Evolutionary conservation across 2,329 filamentous ascomycete species (phyloP).

Genomic region (Gyromitra esculenta): DNA sequence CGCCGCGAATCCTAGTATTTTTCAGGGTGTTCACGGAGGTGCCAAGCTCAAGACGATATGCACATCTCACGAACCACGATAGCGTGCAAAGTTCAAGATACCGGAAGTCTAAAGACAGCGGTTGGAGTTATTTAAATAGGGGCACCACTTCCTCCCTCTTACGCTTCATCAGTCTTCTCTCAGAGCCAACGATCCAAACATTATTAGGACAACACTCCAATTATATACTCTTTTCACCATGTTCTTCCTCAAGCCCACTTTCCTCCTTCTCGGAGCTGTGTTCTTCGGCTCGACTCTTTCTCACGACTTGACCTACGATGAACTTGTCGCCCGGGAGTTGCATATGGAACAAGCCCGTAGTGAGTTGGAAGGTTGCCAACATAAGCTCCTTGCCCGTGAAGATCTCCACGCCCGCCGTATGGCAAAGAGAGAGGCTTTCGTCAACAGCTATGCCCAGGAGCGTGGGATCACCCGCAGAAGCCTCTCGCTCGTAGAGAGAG

Average conservation of each 20-base stretch:
- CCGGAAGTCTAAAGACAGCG: background rate
- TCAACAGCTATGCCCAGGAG: slow-evolving; percentile 26
- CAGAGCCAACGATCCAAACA: background rate
- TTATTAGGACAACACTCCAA: background rate
- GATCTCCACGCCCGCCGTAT: slow-evolving; percentile 32
- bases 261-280: slow-evolving; percentile 27
- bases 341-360: slow-evolving; percentile 30
- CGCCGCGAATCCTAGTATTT: slow-evolving; percentile 6
- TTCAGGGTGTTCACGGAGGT: background rate
- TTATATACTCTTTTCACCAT: background rate
- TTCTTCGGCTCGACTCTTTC: slow-evolving; percentile 21
- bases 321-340: slow-evolving; percentile 27
- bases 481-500: slow-evolving; percentile 31
- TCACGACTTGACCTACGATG: slow-evolving; percentile 33
- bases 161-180: background rate
- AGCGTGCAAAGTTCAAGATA: background rate
- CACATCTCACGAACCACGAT: background rate
- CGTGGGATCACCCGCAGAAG: slow-evolving; percentile 33
- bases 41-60: slow-evolving; percentile 8
- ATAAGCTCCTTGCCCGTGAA: slow-evolving; percentile 29
- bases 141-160: slow-evolving; percentile 8
- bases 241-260: slow-evolving; percentile 37
- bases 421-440: slow-evolving; percentile 39
- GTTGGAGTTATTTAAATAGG: slow-evolving; percentile 16
- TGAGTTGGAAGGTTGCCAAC: slow-evolving; percentile 20